These are phyloP conservation scores for Saturnispora halmiae DNA, from an alignment of 805 yeast genomes.

Conservation along the genomic window DNA sequence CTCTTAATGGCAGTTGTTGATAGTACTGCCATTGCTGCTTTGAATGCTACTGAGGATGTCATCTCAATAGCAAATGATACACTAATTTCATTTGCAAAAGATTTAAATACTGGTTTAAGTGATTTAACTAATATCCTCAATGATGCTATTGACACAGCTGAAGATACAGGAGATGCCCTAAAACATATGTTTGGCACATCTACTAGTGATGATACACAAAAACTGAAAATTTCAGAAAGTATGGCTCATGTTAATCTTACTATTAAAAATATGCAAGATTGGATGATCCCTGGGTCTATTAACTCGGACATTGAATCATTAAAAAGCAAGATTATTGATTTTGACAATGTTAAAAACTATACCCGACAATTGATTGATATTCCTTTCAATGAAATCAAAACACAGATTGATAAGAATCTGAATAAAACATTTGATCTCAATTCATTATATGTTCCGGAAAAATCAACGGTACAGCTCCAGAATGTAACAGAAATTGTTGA, in stretches of 20 bases:
- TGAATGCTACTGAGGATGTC: conserved; percentile 61
- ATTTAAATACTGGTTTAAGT: conserved; percentile 55
- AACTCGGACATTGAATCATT: conserved; percentile 46
- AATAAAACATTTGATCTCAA: conserved; percentile 18
- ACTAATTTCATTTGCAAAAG: conserved; percentile 43
- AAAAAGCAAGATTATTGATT: conserved; percentile 50
- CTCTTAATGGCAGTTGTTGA: conserved; percentile 63
- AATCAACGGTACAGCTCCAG: conserved; percentile 31
- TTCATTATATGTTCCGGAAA: conserved; percentile 34
- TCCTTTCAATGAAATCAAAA: conserved; percentile 50
- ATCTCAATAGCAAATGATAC: conserved; percentile 56
- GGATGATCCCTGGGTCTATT: conserved; percentile 59
- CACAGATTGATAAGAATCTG: conserved; percentile 27
- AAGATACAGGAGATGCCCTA: conserved; percentile 31
- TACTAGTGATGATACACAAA: conserved; percentile 32
- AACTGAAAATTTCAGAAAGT: conserved; percentile 24
- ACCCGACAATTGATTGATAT: conserved; percentile 43
- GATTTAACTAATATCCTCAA: conserved; percentile 53
- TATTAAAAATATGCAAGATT: conserved; percentile 41
- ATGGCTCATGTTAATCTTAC: conserved; percentile 49
- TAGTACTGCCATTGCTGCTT: conserved; percentile 62
- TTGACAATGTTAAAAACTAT: conserved; percentile 51
- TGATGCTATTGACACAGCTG: conserved; percentile 41
- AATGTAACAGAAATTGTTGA: conserved; percentile 33
- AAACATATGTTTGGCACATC: conserved; percentile 41